Evolutionary conservation across 1,284 basidiomycete species (phyloP), one percentile per base, ranked within the genome.

Genomic region (Hortiboletus rubellus): DNA sequence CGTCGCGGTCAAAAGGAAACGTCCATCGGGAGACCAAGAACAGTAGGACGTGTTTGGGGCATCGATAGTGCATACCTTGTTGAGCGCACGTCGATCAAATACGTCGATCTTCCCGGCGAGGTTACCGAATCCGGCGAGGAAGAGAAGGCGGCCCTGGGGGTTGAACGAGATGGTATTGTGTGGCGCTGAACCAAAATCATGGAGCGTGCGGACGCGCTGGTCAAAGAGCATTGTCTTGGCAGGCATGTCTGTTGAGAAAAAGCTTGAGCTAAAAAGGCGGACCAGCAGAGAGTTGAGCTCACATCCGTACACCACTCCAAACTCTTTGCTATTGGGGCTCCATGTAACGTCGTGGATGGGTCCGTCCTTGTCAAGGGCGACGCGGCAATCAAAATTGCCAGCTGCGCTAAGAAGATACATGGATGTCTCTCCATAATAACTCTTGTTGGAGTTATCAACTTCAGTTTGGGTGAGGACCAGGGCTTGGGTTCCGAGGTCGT

Each of bases 311-410:
- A 95, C 89, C 38, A 98, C 96, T 58, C 88, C 87, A 69, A 98
- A 99, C 74, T 99, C 96, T 72, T 96, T 93, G 54, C 92, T 94
- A 67, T 94, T 97, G n/a, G 96, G 95, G 66, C 88, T 96, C 96
- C 96, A 99, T 18, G 86, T 80, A 67, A 97, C 97, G 72, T 98
- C 96, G 69, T 98, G 95, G 63, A 99, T 94, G 1, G 95, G 95
- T 1, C 97, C 97, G 63, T 98, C 96, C 78, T 97, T 98, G 78
- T 98, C 96, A 41, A 98, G 81, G 5, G 87, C 84, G 37, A 99
- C 91, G 30, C 94, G 83, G 72, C 93, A 95, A 72, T 98, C 96
- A 65, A 96, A 98, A 64, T 92, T 91, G 38, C 96, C 96, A n/a
- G 92, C 88, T n/a, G 94, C 87, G 60, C 88, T 93, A 64, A 98